A percentile compares a stretch with the other conserved stretches of the same genome.
Conservation (phyloP, 1,284 basidiomycete species). For the Ustilago esculenta region DNA sequence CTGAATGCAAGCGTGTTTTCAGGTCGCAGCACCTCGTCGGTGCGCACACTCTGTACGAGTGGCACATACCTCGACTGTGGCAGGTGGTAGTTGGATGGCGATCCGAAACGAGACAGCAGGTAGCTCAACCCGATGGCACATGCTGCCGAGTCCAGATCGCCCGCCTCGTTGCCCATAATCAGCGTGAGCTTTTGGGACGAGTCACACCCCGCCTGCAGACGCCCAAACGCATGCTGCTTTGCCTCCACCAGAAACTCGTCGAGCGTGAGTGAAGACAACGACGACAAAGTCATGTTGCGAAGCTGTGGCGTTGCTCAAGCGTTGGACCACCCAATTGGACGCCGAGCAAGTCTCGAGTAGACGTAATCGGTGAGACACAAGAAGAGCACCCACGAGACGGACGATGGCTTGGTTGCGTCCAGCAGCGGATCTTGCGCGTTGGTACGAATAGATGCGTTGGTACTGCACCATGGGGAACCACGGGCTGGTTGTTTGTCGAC, state of each 20-base stretch:
- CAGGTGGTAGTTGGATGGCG: conserved; percentile 22
- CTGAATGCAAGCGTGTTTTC: conserved; percentile 74
- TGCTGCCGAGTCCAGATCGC: conserved; percentile 63
- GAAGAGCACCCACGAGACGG: conserved; percentile 31
- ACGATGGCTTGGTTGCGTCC: conserved; percentile 23
- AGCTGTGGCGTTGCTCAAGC: no score
- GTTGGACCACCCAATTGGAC: not conserved
- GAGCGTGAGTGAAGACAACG: not conserved
- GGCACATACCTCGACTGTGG: conserved; percentile 71
- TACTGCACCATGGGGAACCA: conserved; percentile 32
- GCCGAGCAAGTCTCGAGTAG: conserved; percentile 15
- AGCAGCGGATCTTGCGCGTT: conserved; percentile 18
- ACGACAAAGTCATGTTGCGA: conserved; percentile 1
- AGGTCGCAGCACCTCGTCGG: conserved; percentile 80
- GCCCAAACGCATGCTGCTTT: conserved; percentile 26
- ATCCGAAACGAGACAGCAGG: conserved; percentile 48
- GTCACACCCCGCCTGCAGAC: conserved; percentile 14
- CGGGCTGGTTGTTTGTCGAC: no score
- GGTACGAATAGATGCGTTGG: conserved; percentile 31
- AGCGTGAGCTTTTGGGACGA: conserved; percentile 35
- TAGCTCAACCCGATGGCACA: conserved; percentile 59
- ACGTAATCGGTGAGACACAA: conserved; percentile 31
- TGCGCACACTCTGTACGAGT: conserved; percentile 76
- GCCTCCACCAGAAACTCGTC: conserved; percentile 26
- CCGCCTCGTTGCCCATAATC: conserved; percentile 65